Percentiles rank a stretch among this genome's conserved stretches.
Conservation (phyloP, 1,284 basidiomycete genomes). For the Naganishia sp. region DNA sequence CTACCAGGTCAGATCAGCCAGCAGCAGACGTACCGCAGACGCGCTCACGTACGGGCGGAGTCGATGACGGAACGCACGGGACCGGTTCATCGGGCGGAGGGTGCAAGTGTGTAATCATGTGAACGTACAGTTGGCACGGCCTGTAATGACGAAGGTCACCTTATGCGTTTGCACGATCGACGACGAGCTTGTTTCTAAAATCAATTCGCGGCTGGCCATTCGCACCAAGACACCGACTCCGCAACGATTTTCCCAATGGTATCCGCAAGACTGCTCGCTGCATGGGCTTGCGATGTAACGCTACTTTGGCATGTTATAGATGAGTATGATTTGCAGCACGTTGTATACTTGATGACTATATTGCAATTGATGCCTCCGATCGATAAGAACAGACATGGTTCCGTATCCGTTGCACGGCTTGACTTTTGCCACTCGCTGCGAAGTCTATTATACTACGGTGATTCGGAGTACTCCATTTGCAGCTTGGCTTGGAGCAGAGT, state of each 20-base stretch:
- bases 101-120: conserved; percentile 31
- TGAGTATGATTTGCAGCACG: background rate
- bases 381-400: too few relatives aligned
- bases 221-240: background rate
- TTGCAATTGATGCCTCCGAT: background rate
- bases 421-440: too few relatives aligned
- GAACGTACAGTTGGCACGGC: background rate
- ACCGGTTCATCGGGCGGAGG: conserved; percentile 15
- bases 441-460: too few relatives aligned
- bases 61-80: conserved; percentile 18
- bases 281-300: background rate
- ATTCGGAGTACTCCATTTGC: too few relatives aligned
- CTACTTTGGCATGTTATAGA: background rate
- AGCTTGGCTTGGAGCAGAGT: too few relatives aligned
- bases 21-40: background rate
- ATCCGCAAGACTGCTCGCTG: background rate
- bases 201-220: background rate
- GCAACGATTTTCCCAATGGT: background rate
- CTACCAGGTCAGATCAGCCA: background rate
- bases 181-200: background rate
- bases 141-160: background rate
- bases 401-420: too few relatives aligned
- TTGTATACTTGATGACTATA: conserved; percentile 5
- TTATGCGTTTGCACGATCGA: background rate
- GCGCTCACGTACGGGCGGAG: background rate